Percentiles rank a stretch among this genome's conserved stretches.
These are phyloP conservation scores for Tilletia setariae DNA, from an alignment of 1,284 basidiomycete genomes.

Conservation along the genomic window DNA sequence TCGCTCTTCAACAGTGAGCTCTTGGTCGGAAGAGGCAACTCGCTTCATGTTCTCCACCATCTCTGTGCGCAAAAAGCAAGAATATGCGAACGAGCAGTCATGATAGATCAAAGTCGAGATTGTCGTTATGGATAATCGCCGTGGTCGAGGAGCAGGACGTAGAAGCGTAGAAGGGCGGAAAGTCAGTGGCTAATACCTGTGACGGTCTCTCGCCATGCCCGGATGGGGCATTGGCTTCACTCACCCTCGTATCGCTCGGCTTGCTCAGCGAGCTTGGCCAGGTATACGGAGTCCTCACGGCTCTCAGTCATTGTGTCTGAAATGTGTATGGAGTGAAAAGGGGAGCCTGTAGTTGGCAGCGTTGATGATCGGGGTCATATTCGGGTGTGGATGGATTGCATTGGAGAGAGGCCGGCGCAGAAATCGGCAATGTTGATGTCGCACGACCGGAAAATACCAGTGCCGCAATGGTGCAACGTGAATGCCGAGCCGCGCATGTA, in stretches of 20 bases:
- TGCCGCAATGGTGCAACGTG: too few relatives aligned
- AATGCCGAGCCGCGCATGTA: too few relatives aligned
- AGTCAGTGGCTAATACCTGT: not conserved
- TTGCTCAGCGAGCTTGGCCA: conserved; percentile 55
- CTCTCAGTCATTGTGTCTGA: conserved; percentile 40
- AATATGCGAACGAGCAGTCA: not conserved
- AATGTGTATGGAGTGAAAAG: not conserved
- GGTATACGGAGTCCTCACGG: conserved; percentile 54
- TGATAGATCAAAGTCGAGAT: not conserved
- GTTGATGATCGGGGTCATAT: not conserved
- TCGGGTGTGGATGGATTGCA: not conserved
- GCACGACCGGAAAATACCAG: too few relatives aligned
- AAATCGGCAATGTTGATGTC: too few relatives aligned
- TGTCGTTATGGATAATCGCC: not conserved
- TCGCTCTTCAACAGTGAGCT: conserved; percentile 98
- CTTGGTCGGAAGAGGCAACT: conserved; percentile 54
- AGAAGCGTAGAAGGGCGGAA: not conserved
- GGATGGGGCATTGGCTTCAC: conserved; percentile 11
- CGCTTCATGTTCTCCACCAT: conserved; percentile 56
- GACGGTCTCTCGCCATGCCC: too few relatives aligned
- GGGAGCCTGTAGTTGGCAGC: too few relatives aligned
- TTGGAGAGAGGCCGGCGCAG: not conserved
- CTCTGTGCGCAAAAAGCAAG: conserved; percentile 27
- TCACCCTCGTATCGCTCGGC: conserved; percentile 55
- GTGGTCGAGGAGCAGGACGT: not conserved